Evolutionary conservation across 257 asterid genomes (phyloP), one percentile per base, ranked within the genome.

Genomic region (Lycium ferocissimum): DNA sequence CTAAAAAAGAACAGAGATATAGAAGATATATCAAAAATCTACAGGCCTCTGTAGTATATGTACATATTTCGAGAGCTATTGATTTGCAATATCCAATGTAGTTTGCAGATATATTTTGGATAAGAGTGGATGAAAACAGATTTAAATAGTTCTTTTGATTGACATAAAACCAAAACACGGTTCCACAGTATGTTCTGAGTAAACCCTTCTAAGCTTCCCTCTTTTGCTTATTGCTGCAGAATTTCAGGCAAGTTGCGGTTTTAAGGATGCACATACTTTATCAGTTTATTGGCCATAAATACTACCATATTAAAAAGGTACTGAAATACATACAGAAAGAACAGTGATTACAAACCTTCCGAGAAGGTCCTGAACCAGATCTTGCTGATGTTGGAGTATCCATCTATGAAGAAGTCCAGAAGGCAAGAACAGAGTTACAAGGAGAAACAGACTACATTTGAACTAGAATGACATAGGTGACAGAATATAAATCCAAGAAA

Each of bases 341-440:
- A 82, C 5, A 82, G 70, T 35, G 85, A 15, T 69, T 80, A 3
- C 85, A 85, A 90, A 95, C 99, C 99, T 96, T 96, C 62, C 98
- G 91, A 17, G 98, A 94, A 53, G 93, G 91, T 84, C 98, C 98
- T 45, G 95, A 96, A 81, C 98, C 94, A 88, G 97, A 90, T 87
- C 91, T 92, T 87, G 97, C 88, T 66, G 92, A 92, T 62, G 89
- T 82, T 73, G 96, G 96, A 88, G 95, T 88, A 90, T 90, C 89
- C 91, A 89, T 69, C 98, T 95, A 91, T 84, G 83, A 66, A 83
- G 49, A 88, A 33, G 81, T 62, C 17, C 67, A 85, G 35, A 85
- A 83, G 86, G 84, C 84, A 90, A 79, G 58, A 89, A 73, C 54
- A 80, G 84, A 85, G 67, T 66, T 54, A 5, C 57, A 80, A 37